These are phyloP conservation scores for Microthlaspi erraticum DNA, from an alignment of 345 rosid genomes.

Conservation along the genomic window DNA sequence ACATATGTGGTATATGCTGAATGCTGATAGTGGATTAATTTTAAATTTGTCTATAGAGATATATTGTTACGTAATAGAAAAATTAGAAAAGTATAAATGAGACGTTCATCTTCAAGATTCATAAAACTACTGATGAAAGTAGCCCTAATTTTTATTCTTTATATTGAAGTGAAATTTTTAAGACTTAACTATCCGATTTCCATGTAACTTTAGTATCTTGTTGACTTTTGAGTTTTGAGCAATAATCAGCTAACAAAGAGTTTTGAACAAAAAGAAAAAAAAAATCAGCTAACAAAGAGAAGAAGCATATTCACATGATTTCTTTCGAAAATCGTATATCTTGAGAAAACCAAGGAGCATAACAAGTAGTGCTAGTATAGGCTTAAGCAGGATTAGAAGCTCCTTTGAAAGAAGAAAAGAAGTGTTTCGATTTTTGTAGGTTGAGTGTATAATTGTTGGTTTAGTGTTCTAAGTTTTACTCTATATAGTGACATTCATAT, in stretches of 20 bases:
- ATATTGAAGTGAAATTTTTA: too few relatives aligned
- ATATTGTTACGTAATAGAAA: neutral
- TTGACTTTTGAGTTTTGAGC: neutral
- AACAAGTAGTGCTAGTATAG: slow-evolving; percentile 8
- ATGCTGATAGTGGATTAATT: neutral
- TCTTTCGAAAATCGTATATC: neutral
- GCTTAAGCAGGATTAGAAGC: neutral
- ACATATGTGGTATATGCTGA: too few relatives aligned
- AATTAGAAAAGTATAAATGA: neutral
- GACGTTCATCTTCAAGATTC: neutral
- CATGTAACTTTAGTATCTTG: neutral
- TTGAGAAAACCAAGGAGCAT: neutral
- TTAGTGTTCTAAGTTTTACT: neutral
- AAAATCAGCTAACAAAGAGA: too few relatives aligned
- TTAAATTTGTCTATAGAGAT: neutral
- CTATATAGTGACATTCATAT: neutral
- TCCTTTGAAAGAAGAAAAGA: slow-evolving; percentile 22
- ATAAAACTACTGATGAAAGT: neutral
- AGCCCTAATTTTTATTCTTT: neutral
- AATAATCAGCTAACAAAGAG: neutral
- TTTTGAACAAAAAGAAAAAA: too few relatives aligned
- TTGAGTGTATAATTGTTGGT: neutral
- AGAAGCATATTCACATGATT: neutral
- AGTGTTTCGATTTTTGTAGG: neutral
- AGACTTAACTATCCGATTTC: too few relatives aligned